These are phyloP conservation scores for Urtica urens DNA, from an alignment of 306 rosid species.

Conservation along the genomic window DNA sequence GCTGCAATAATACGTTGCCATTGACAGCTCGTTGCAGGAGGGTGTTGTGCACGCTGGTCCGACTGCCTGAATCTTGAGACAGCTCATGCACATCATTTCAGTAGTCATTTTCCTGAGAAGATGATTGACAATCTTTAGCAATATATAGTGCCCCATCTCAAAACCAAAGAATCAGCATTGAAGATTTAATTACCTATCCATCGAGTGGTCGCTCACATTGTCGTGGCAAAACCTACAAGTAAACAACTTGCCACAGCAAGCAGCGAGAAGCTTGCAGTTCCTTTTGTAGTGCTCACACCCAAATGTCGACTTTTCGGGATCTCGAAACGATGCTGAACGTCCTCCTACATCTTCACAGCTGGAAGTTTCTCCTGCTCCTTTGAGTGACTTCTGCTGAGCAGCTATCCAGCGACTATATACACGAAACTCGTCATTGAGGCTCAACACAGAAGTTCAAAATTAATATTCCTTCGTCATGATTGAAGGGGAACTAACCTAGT, in stretches of 20 bases:
- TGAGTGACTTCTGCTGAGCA: constrained; percentile 85
- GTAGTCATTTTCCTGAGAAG: constrained; percentile 70
- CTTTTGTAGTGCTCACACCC: constrained; percentile 99
- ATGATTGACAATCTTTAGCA: constrained; percentile 22
- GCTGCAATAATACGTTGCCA: constrained; percentile 87
- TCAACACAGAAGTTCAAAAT: no score
- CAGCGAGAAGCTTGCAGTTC: constrained; percentile 94
- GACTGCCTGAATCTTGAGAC: constrained; percentile 69
- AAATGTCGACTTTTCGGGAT: constrained; percentile 51
- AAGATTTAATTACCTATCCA: constrained; percentile 83
- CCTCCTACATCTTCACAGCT: constrained; percentile 61
- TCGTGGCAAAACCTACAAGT: constrained; percentile 98
- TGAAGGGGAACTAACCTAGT: constrained; percentile 85
- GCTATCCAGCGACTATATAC: constrained; percentile 93
- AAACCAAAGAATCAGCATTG: not conserved
- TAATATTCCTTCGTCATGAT: no score
- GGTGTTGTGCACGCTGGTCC: constrained; percentile 76
- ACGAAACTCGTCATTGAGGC: constrained; percentile 18
- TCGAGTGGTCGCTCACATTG: constrained; percentile 93
- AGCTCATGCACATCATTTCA: constrained; percentile 95
- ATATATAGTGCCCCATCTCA: not conserved
- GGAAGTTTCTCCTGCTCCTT: constrained; percentile 51
- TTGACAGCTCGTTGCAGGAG: constrained; percentile 70
- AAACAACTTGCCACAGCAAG: constrained; percentile 89
- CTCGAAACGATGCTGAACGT: constrained; percentile 49